These are phyloP conservation scores for Mycena vitilis DNA, from an alignment of 768 basidiomycete genomes.

Conservation along the genomic window DNA sequence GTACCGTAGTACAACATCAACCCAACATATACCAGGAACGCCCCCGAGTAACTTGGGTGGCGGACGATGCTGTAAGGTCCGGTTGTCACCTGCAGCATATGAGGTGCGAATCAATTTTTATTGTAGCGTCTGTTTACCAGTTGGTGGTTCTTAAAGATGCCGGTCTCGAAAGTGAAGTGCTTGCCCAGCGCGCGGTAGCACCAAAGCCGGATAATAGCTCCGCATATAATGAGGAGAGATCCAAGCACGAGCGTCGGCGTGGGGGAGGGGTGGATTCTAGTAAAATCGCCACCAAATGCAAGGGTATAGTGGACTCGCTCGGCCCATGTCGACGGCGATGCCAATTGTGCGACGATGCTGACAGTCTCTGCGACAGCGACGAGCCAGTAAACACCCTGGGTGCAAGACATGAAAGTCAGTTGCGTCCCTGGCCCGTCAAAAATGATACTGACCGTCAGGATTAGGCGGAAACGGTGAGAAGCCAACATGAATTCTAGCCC, in stretches of 20 bases:
- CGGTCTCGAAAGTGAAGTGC: slow-evolving; percentile 34
- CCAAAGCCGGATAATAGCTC: slow-evolving; percentile 23
- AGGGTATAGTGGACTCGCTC: neutral
- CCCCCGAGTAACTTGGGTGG: slow-evolving; percentile 48
- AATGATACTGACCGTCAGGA: slow-evolving; percentile 21
- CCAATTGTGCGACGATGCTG: neutral
- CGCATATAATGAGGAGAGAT: slow-evolving; percentile 17
- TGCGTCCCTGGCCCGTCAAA: neutral
- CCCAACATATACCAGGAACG: slow-evolving; percentile 42
- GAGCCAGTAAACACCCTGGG: slow-evolving; percentile 27
- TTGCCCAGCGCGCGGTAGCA: slow-evolving; percentile 32
- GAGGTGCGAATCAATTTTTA: no score
- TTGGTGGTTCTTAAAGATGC: slow-evolving; percentile 31
- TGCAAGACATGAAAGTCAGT: neutral
- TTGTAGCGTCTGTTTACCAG: slow-evolving; percentile 4
- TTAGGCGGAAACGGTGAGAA: slow-evolving; percentile 14
- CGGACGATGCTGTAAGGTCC: slow-evolving; percentile 49
- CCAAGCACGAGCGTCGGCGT: slow-evolving; percentile 25
- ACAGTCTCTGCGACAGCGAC: slow-evolving; percentile 18
- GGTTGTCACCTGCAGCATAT: slow-evolving; percentile 35
- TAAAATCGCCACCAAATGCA: slow-evolving; percentile 17
- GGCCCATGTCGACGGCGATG: slow-evolving; percentile 10
- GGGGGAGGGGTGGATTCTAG: slow-evolving; percentile 1
- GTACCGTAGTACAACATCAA: slow-evolving; percentile 46
- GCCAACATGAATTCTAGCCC: slow-evolving; percentile 24